Evolutionary conservation across 441 rosid species (phyloP), one percentile per base, ranked within the genome.

Genomic region (Populus tomentosa): DNA sequence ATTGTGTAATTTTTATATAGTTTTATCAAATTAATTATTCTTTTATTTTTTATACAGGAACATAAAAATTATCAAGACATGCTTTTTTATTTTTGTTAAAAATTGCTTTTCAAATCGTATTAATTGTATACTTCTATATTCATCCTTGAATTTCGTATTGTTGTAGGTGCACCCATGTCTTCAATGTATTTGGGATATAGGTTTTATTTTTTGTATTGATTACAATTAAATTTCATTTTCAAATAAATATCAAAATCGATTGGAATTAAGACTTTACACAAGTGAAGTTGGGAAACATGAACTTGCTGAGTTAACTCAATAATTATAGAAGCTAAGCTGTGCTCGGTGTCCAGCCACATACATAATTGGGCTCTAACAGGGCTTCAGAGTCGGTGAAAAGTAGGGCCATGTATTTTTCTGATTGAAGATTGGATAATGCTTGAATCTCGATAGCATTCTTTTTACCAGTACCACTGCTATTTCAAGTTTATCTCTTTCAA

Each of bases 401-500:
- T 0, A 59, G 63, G 24, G 63, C 63, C 63, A 1, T 1, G 63
- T n/a, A 14, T 20, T 56, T n/a, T 56, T 56, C 23, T 61, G 28
- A 61, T 21, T 10, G 65, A 3, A 21, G 24, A 61, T 4, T 10
- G 65, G 28, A 61, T 9, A 3, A 10, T 21, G 65, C 65, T 61
- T 61, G 65, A 61, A 21, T 21, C 65, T 61, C 21, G 65, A 61
- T 21, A 21, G 28, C 65, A 21, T 61, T 61, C 65, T 61, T 61
- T 61, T 10, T 21, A 61, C 21, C 28, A 21, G 65, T 61, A 23
- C 65, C 14, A 62, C 28, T 10, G 10, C 28, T 0, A 10, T 35
- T n/a, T 18, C n/a, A 65, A 32, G 23, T 71, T 75, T 32, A 21
- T 74, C 77, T 23, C 35, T 59, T 75, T 30, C 79, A 69, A 67